phyloP scores from a whole-genome alignment of 345 rosid species.

The Citrus sinensis region DNA sequence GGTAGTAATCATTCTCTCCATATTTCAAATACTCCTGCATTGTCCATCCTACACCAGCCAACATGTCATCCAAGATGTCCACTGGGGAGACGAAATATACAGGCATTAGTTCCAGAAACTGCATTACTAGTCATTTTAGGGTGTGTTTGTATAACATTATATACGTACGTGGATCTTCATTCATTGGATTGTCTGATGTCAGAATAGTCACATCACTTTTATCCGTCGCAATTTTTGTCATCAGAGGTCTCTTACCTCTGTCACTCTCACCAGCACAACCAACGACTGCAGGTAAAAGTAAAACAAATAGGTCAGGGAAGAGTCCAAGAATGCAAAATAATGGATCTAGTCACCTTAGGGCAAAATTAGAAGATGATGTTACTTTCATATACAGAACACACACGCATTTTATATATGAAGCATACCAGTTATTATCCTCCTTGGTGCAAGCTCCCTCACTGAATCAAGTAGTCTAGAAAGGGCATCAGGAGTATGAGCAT shows the following conservation, averaged over 20 bases:
- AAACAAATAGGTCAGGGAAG: not conserved
- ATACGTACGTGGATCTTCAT: conserved; percentile 83
- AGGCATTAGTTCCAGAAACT: conserved; percentile 7
- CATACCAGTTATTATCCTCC: conserved; percentile 86
- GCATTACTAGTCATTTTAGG: not conserved
- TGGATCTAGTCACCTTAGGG: not conserved
- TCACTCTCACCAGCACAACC: conserved; percentile 82
- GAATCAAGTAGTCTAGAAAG: conserved; percentile 87
- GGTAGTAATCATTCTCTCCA: conserved; percentile 87
- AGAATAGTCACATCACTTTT: conserved; percentile 92
- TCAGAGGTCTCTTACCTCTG: conserved; percentile 80
- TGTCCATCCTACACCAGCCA: conserved; percentile 89
- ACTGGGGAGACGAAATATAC: conserved; percentile 40
- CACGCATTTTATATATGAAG: conserved; percentile 3
- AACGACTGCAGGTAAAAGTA: conserved; percentile 47
- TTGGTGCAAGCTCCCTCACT: conserved; percentile 77
- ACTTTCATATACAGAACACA: not conserved
- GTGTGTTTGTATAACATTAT: not conserved
- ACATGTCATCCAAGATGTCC: conserved; percentile 96
- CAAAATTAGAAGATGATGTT: not conserved
- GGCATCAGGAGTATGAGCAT: conserved; percentile 78
- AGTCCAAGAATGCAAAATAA: not conserved
- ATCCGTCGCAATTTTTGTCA: conserved; percentile 84
- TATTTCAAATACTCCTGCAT: conserved; percentile 90
- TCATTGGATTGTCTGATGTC: conserved; percentile 86